Base-by-base conservation (phyloP, 148 eudicot genomes). In the Chenopodium formosanum region DNA sequence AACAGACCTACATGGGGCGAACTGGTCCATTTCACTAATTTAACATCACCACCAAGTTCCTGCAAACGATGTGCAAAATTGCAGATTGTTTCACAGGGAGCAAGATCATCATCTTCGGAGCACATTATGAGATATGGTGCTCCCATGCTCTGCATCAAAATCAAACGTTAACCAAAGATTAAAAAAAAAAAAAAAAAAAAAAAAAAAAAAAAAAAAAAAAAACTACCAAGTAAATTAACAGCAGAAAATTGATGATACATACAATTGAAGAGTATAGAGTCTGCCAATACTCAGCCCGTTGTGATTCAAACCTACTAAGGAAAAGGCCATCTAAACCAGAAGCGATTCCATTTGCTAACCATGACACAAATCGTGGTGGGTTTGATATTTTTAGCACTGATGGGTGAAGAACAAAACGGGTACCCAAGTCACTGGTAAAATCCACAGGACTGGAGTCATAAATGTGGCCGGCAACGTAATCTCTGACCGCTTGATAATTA, bases 211-310 rank as follows among this genome's bases (percentile, higher is more conserved):
- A 0, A 25, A 25, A 25, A 25, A 25, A 25, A 25, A 25, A 25
- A 25, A 25, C 25, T 25, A 25, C 25, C 25, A 25, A 64, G 77
- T 76, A 67, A 31, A 66, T 29, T 44, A 50, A 63, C 13, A 69
- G 71, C 23, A 32, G 14, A 58, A 44, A 70, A 77, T 50, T 47
- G 53, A 82, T 37, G 80, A 78, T 82, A 88, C 94, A 86, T 87
- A 96, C 99, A 58, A 90, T 89, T 52, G 99, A 88, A 47, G 99
- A 83, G 78, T 96, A 94, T 32, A 96, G 85, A 85, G 98, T 96
- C 86, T 94, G 98, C 99, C 99, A 96, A 84, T 88, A 96, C 58
- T 96, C 99, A 63, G 98, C 97, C 78, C 98, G 94, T 50, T 94
- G 95, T 47, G 91, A 83, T 83, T 94, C 99, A 81, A 96, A 92